These are phyloP conservation scores for Aspergillus nidulans DNA, from an alignment of 495 filamentous ascomycete species.

Conservation along the genomic window DNA sequence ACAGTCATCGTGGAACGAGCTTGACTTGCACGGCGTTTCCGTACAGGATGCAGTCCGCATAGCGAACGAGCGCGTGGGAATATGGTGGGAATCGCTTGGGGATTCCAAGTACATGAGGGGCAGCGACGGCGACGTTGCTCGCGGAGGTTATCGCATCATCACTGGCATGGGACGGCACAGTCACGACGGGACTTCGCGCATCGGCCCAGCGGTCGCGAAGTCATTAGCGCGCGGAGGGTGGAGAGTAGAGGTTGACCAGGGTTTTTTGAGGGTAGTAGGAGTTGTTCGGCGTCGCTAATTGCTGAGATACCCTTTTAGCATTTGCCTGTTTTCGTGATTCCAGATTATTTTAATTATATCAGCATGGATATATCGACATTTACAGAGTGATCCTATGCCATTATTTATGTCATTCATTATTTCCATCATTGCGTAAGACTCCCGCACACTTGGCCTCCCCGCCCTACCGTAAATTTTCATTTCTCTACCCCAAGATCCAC, in stretches of 20 bases:
- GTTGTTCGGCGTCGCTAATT: constrained; percentile 27
- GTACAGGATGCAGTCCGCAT: constrained; percentile 78
- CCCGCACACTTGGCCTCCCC: neutral
- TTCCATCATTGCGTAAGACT: neutral
- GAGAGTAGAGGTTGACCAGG: constrained; percentile 67
- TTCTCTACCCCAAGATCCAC: neutral
- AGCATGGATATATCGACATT: neutral
- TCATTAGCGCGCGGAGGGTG: constrained; percentile 76
- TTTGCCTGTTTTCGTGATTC: neutral
- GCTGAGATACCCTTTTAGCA: constrained; percentile 14
- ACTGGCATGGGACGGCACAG: constrained; percentile 79
- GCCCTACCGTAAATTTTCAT: constrained; percentile 5
- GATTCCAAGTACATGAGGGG: constrained; percentile 50
- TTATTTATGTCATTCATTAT: neutral
- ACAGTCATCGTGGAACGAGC: constrained; percentile 50
- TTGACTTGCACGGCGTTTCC: constrained; percentile 83
- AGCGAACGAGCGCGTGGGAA: constrained; percentile 56
- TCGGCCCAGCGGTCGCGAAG: constrained; percentile 77
- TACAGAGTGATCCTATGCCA: too few species aligned
- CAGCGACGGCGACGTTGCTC: constrained; percentile 30
- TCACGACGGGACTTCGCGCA: constrained; percentile 63
- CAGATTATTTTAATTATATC: neutral
- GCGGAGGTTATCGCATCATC: constrained; percentile 63
- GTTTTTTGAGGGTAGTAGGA: constrained; percentile 62
- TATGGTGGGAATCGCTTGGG: constrained; percentile 77